Evolutionary conservation across 345 rosid species (phyloP).

Genomic region (Erucastrum elatum): DNA sequence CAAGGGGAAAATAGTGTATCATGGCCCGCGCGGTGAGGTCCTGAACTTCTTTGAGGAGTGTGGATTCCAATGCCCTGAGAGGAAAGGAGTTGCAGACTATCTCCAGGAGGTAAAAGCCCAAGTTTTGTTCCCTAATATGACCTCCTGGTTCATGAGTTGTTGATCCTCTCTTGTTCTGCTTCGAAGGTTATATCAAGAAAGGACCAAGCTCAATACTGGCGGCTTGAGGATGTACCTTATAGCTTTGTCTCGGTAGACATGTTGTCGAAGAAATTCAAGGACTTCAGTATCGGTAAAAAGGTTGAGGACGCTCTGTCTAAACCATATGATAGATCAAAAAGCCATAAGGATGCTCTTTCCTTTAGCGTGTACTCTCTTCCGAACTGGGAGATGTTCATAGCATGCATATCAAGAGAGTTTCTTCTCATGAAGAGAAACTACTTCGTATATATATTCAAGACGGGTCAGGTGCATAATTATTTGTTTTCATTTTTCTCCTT

Average conservation of each 20-base stretch:
- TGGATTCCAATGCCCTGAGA: conserved; percentile 76
- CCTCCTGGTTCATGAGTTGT: conserved; percentile 1
- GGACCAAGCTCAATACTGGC: conserved; percentile 91
- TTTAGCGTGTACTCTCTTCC: conserved; percentile 63
- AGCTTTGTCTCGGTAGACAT: conserved; percentile 57
- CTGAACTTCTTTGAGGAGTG: conserved; percentile 61
- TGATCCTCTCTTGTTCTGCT: conserved; percentile 12
- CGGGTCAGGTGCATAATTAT: conserved; percentile 44
- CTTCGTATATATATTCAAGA: conserved; percentile 69
- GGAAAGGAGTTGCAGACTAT: conserved; percentile 85
- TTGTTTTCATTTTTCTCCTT: no score
- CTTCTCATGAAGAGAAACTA: conserved; percentile 92
- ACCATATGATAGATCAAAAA: conserved; percentile 71
- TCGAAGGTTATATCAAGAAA: conserved; percentile 63
- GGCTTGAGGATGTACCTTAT: conserved; percentile 53
- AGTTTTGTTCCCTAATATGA: not conserved
- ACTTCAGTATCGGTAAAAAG: conserved; percentile 59
- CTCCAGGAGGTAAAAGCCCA: conserved; percentile 61
- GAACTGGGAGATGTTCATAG: conserved; percentile 61
- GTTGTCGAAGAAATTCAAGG: conserved; percentile 68
- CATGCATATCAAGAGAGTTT: conserved; percentile 73
- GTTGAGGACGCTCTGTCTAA: conserved; percentile 64
- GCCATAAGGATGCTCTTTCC: conserved; percentile 75
- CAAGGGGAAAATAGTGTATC: conserved; percentile 73
- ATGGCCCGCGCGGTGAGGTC: conserved; percentile 66